Evolutionary conservation across 306 rosid species (phyloP).

Genomic region (Citrullus mucosospermus): DNA sequence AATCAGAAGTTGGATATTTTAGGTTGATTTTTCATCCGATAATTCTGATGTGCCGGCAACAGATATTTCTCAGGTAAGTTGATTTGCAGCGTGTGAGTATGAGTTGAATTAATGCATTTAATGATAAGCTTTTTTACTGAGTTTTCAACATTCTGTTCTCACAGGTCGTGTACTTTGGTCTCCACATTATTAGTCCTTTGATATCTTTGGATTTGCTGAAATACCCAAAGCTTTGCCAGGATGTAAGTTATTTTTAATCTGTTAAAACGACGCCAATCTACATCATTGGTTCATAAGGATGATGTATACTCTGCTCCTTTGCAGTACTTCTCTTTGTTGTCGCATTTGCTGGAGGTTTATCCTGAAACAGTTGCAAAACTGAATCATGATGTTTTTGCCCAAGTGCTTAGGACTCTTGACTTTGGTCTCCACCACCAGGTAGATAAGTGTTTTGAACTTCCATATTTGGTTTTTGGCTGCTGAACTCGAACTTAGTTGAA

Average conservation of each 20-base stretch:
- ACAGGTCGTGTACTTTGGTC: constrained; percentile 96
- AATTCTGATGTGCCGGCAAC: constrained; percentile 34
- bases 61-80: constrained; percentile 79
- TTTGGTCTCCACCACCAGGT: constrained; percentile 94
- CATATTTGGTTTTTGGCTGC: not conserved
- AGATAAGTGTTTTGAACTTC: not conserved
- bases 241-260: constrained; percentile 45
- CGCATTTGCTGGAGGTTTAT: constrained; percentile 86
- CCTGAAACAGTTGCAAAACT: constrained; percentile 89
- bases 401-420: constrained; percentile 74
- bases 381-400: constrained; percentile 56
- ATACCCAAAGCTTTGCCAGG: constrained; percentile 84
- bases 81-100: constrained; percentile 1
- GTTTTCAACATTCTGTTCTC: constrained; percentile 20
- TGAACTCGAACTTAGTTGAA: not conserved
- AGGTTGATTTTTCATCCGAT: constrained; percentile 12
- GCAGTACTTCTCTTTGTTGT: constrained; percentile 88
- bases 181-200: constrained; percentile 74
- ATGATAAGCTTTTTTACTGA: not conserved
- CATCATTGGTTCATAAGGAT: constrained; percentile 15
- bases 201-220: constrained; percentile 83
- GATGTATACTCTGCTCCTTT: constrained; percentile 15
- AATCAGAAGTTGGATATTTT: not conserved
- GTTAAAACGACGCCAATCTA: not conserved
- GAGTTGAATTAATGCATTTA: not conserved